Percentiles rank a stretch among this genome's conserved stretches.
phyloP scores from a whole-genome alignment of 331 rosid species.

The Quercus tomentella region DNA sequence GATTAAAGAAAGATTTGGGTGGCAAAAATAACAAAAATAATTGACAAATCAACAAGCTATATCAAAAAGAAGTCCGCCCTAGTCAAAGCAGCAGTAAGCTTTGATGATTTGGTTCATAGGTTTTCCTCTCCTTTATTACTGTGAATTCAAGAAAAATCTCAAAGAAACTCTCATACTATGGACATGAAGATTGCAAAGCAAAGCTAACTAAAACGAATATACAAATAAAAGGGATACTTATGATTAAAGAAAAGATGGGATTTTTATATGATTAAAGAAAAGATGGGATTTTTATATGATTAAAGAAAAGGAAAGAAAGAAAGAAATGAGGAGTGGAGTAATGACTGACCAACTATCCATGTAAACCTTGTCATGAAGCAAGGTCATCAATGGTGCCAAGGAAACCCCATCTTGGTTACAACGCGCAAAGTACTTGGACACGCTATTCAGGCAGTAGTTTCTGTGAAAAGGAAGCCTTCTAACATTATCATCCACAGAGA shows the following conservation, averaged over 20 bases:
- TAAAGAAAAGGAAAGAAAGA: too few species aligned
- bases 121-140: too few species aligned
- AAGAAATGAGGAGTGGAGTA: too few species aligned
- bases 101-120: too few species aligned
- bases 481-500: background rate
- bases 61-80: too few species aligned
- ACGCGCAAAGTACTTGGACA: slow-evolving; percentile 3
- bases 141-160: too few species aligned
- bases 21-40: too few species aligned
- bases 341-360: slow-evolving; percentile 1
- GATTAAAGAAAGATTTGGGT: too few species aligned
- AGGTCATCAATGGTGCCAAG: background rate
- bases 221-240: background rate
- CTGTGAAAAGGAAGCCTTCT: background rate
- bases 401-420: background rate
- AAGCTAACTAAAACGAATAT: background rate
- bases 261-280: background rate
- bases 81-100: too few species aligned
- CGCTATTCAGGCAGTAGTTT: background rate
- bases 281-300: background rate
- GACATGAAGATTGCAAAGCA: too few species aligned
- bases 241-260: background rate
- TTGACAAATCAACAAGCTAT: too few species aligned
- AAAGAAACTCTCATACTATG: too few species aligned
- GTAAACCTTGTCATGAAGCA: slow-evolving; percentile 1